phyloP scores from a whole-genome alignment of 805 yeast species.

The Kuraishia borneana region DNA sequence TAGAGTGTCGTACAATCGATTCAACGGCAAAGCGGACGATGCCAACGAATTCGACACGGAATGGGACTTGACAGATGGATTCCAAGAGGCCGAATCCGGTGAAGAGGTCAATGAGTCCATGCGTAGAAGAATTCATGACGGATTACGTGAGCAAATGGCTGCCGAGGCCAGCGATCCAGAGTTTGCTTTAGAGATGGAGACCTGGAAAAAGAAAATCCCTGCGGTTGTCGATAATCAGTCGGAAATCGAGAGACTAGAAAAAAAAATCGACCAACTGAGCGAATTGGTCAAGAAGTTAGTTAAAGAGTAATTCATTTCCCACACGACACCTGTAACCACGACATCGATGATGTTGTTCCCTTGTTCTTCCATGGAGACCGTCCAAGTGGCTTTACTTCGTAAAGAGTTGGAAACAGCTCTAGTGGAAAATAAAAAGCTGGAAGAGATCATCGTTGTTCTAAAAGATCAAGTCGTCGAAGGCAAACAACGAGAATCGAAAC shows the following conservation, averaged over 20 bases:
- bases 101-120: slow-evolving; percentile 13
- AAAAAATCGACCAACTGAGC: slow-evolving; percentile 36
- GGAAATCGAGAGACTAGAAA: too few species aligned
- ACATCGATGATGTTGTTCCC: too few species aligned
- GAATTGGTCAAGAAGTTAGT: slow-evolving; percentile 26
- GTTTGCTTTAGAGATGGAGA: slow-evolving; percentile 36
- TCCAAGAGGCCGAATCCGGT: slow-evolving; percentile 24
- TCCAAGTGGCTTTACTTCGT: too few species aligned
- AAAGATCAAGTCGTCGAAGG: too few species aligned
- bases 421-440: too few species aligned
- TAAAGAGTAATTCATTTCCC: too few species aligned
- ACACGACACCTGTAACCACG: too few species aligned
- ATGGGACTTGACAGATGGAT: slow-evolving; percentile 82
- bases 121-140: slow-evolving; percentile 19
- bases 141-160: slow-evolving; percentile 36
- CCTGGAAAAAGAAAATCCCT: slow-evolving; percentile 46
- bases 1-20: slow-evolving; percentile 61
- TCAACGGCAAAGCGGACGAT: slow-evolving; percentile 57
- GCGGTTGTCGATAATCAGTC: too few species aligned
- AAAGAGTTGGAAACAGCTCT: too few species aligned
- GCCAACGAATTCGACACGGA: slow-evolving; percentile 68
- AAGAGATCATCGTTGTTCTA: too few species aligned
- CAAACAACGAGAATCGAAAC: too few species aligned
- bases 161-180: slow-evolving; percentile 66
- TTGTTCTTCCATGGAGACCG: too few species aligned